Base-by-base conservation (phyloP, 495 filamentous ascomycete species). In the Friedmanniomyces endolithicus region DNA sequence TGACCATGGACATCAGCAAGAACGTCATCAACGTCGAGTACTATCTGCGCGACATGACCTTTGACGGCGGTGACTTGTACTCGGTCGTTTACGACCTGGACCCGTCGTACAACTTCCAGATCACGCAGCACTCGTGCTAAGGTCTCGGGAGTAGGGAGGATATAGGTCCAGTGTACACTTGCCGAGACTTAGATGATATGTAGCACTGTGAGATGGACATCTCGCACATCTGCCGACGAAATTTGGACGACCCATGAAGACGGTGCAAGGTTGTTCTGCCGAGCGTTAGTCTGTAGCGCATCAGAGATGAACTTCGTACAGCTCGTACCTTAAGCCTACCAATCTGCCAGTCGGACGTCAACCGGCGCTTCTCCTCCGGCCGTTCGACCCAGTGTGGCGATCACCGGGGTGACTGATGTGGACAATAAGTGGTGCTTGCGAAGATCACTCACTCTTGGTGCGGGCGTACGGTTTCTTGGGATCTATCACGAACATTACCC, bases 21-120 rank as follows among this genome's bases (percentile, higher is more conserved):
- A n/a, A 48, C 16, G 45, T 48, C 14, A 22, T 48, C 45, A 48
- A 48, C 23, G 45, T 48, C 6, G 45, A 48, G n/a, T 48, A 48
- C 45, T 48, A 48, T 31, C 25, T 48, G n/a, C 45, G 45, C 8
- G 45, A 48, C 16, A 48, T 48, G 45, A 48, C 45, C 22, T 48
- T 48, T 27, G 45, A 48, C 12, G 45, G 45, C 23, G 45, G 45
- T 22, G 45, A 48, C 45, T 27, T 48, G n/a, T 48, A n/a, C 25
- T n/a, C n/a, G 45, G 45, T 48, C 6, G 3, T 2, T 6, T 48
- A 48, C 45, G 45, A 48, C 23, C 45, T 48, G 45, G 23, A 48
- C 25, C 45, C 45, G 45, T 48, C 45, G 8, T 48, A 48, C 25
- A 22, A 16, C n/a, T 48, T 48, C 25, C 45, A 48, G 23, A 48